Conservation (phyloP, 495 filamentous ascomycete species). For the Evernia prunastri region DNA sequence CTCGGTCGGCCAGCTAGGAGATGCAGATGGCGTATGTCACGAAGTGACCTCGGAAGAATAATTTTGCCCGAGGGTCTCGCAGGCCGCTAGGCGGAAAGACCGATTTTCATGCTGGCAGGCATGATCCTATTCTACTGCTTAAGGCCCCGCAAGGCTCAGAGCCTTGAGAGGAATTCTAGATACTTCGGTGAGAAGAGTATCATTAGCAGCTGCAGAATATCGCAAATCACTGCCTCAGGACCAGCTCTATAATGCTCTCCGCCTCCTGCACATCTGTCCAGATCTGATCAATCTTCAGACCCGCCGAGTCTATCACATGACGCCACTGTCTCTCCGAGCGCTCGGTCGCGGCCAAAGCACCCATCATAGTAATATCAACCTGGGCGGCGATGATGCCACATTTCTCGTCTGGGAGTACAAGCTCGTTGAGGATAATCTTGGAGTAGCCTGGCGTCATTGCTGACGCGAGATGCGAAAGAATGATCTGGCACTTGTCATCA, state of each 20-base stretch:
- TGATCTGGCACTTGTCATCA: conserved; percentile 37
- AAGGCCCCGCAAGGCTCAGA: too few species aligned
- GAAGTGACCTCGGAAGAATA: too few species aligned
- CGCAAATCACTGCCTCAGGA: too few species aligned
- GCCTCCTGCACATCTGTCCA: conserved; percentile 1
- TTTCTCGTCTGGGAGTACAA: conserved; percentile 26
- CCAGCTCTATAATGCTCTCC: background rate
- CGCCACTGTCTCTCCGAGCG: conserved; percentile 29
- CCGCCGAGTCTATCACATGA: conserved; percentile 23
- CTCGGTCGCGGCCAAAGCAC: conserved; percentile 24
- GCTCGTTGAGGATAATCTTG: conserved; percentile 43
- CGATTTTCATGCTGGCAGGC: too few species aligned
- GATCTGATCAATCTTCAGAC: conserved; percentile 27
- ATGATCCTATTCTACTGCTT: too few species aligned
- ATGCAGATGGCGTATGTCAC: too few species aligned
- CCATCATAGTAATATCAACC: conserved; percentile 34
- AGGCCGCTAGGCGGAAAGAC: too few species aligned
- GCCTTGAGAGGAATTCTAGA: too few species aligned
- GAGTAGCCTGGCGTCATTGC: conserved; percentile 40
- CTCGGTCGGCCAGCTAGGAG: too few species aligned
- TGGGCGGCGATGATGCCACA: conserved; percentile 24
- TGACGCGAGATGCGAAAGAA: conserved; percentile 32
- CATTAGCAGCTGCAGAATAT: too few species aligned
- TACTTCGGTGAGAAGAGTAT: too few species aligned
- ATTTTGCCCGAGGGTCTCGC: too few species aligned